Percentiles rank a stretch among this genome's conserved stretches.
Conservation (phyloP, 2,329 filamentous ascomycete species). For the Fusarium robinianum region DNA sequence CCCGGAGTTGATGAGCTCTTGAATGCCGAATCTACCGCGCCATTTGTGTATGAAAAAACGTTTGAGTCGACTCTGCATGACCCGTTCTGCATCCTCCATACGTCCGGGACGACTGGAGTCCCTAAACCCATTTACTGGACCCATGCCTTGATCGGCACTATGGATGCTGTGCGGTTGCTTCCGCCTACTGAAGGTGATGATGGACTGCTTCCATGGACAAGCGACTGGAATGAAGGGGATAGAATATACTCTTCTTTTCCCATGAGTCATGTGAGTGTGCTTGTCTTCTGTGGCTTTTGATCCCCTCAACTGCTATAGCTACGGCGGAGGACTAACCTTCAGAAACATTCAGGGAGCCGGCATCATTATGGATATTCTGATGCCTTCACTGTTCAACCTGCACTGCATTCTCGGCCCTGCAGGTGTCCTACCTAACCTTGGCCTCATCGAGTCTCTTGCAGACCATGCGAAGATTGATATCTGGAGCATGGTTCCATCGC, state of each 20-base stretch:
- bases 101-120: slow-evolving; percentile 49
- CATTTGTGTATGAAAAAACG: slow-evolving; percentile 39
- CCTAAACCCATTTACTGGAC: slow-evolving; percentile 47
- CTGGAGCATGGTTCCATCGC: slow-evolving; percentile 45
- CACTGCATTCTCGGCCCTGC: slow-evolving; percentile 44
- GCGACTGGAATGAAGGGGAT: slow-evolving; percentile 37
- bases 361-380: slow-evolving; percentile 47
- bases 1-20: slow-evolving; percentile 39
- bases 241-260: slow-evolving; percentile 44
- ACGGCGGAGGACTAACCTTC: no score
- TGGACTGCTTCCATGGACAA: slow-evolving; percentile 37
- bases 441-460: slow-evolving; percentile 41
- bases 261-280: slow-evolving; percentile 40
- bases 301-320: no score
- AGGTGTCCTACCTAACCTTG: slow-evolving; percentile 43
- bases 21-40: slow-evolving; percentile 11
- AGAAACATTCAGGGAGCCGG: slow-evolving; percentile 48
- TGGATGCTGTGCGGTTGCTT: slow-evolving; percentile 45
- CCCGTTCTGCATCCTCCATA: slow-evolving; percentile 46
- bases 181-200: slow-evolving; percentile 39
- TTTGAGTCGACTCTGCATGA: slow-evolving; percentile 42
- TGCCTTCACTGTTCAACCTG: slow-evolving; percentile 43
- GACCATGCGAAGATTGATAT: slow-evolving; percentile 44
- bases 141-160: slow-evolving; percentile 40
- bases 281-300: not conserved